These are phyloP conservation scores for Cladorrhinum sp. DNA, from an alignment of 2,329 filamentous ascomycete genomes.

Conservation along the genomic window DNA sequence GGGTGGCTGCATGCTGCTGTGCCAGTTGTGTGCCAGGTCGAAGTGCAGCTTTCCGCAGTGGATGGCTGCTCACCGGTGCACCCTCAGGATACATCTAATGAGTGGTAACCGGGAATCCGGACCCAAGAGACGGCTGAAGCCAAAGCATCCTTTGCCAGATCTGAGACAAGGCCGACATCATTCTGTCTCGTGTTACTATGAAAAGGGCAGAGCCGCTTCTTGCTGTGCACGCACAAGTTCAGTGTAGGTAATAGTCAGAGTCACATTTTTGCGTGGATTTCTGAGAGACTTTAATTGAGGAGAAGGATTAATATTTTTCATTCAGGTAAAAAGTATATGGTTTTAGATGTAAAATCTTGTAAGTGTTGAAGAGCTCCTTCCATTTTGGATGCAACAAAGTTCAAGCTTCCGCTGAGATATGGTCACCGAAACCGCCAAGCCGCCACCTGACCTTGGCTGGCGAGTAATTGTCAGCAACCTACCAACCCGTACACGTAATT, in stretches of 20 bases:
- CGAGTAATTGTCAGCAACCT: too few relatives aligned
- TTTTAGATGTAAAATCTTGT: too few relatives aligned
- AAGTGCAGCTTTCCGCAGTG: neutral
- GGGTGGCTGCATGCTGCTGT: neutral
- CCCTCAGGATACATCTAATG: neutral
- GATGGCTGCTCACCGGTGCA: neutral
- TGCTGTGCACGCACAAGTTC: too few relatives aligned
- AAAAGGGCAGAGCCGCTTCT: too few relatives aligned
- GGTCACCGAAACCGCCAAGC: neutral
- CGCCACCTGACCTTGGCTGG: neutral
- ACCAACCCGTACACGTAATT: slow-evolving; percentile 7
- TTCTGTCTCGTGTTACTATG: too few relatives aligned
- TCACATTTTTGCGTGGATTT: too few relatives aligned
- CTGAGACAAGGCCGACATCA: neutral
- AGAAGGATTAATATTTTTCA: too few relatives aligned
- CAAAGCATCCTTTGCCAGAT: neutral
- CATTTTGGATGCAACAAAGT: too few relatives aligned
- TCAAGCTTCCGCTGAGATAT: too few relatives aligned
- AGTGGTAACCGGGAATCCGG: neutral
- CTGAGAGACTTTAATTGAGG: neutral
- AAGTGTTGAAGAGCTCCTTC: too few relatives aligned
- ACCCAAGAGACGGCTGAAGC: neutral
- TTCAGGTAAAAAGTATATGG: too few relatives aligned
- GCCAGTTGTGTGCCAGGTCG: neutral
- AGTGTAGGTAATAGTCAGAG: too few relatives aligned